Conservation (phyloP, 2,329 filamentous ascomycete genomes). For the Xylariales sp. region DNA sequence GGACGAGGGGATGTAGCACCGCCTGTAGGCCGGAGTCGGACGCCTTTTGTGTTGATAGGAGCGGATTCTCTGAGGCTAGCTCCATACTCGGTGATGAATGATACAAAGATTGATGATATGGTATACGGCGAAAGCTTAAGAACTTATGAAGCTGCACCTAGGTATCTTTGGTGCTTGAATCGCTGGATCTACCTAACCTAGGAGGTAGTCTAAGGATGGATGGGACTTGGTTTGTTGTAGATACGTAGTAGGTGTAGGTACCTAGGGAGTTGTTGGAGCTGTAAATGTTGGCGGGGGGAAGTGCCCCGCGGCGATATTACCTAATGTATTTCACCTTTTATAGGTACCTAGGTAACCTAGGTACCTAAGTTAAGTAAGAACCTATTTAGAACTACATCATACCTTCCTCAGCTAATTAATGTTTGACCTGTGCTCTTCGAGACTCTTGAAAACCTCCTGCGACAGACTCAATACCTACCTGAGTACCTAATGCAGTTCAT, state of each 20-base stretch:
- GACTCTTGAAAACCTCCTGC: background rate
- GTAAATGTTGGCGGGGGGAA: no score
- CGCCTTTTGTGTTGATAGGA: constrained; percentile 74
- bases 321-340: background rate
- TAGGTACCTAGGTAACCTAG: no score
- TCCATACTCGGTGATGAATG: constrained; percentile 58
- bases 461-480: background rate
- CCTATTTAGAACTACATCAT: background rate
- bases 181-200: background rate
- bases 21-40: constrained; percentile 81
- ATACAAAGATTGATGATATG: background rate
- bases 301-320: background rate
- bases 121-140: constrained; percentile 15
- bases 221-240: no score
- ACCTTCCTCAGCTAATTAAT: background rate
- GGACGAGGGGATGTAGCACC: constrained; percentile 90
- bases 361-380: background rate
- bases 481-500: background rate
- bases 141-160: constrained; percentile 22
- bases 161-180: constrained; percentile 22
- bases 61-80: constrained; percentile 60
- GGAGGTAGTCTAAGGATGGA: no score
- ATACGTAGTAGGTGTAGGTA: no score
- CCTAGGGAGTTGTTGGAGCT: no score
- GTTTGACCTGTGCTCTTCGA: no score